These are phyloP conservation scores for Przewalskia tangutica DNA, from an alignment of 257 asterid species.

Conservation along the genomic window DNA sequence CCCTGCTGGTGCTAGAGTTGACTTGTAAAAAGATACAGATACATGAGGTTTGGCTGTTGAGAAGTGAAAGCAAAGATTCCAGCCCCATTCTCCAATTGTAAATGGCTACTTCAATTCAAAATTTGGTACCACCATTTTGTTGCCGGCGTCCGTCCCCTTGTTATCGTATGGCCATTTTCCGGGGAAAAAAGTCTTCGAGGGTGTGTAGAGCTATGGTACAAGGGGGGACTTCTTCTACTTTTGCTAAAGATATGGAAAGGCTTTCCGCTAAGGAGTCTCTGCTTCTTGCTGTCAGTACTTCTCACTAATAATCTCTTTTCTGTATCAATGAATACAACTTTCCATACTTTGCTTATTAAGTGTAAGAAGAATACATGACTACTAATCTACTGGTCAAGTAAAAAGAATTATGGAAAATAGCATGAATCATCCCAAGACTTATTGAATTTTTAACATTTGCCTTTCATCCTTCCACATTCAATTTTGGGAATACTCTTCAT, in stretches of 20 bases:
- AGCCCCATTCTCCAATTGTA: neutral
- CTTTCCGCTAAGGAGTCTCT: conserved; percentile 89
- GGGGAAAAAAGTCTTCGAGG: neutral
- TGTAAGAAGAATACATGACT: neutral
- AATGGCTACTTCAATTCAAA: conserved; percentile 13
- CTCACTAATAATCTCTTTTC: neutral
- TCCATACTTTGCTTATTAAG: neutral
- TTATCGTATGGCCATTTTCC: neutral
- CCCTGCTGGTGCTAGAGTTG: neutral
- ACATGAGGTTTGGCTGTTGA: neutral
- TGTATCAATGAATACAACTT: neutral
- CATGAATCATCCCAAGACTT: neutral
- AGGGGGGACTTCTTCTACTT: conserved; percentile 74
- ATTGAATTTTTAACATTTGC: neutral
- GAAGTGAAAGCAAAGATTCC: neutral
- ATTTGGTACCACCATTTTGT: neutral
- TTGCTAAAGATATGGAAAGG: conserved; percentile 88
- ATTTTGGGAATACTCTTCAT: neutral
- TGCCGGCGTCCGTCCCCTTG: neutral
- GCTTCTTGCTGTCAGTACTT: conserved; percentile 59
- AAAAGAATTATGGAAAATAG: neutral
- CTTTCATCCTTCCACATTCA: neutral
- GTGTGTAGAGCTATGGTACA: conserved; percentile 49
- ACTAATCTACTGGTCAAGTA: neutral
- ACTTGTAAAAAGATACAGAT: no score